A percentile compares a stretch with the other conserved stretches of the same genome.
These are phyloP conservation scores for Chloropicon primus DNA, from an alignment of 139 green algal species.

Conservation along the genomic window DNA sequence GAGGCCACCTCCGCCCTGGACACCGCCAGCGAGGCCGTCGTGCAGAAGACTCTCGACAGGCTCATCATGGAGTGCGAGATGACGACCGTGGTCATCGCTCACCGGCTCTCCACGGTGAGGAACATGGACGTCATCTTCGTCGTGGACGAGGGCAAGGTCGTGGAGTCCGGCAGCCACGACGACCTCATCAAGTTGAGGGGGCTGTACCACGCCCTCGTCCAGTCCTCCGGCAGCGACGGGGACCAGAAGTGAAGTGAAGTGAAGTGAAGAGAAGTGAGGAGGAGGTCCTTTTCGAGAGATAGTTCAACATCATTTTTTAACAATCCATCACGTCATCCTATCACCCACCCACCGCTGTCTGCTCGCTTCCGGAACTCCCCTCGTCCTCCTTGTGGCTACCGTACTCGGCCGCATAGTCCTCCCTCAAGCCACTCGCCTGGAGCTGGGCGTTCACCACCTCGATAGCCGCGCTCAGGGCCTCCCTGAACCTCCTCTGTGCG, in stretches of 20 bases:
- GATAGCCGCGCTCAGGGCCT: neutral
- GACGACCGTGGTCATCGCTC: slow-evolving; percentile 25
- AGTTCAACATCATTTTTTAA: too few relatives aligned
- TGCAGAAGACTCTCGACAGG: neutral
- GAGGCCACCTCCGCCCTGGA: slow-evolving; percentile 86
- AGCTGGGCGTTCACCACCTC: neutral
- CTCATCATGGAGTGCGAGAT: neutral
- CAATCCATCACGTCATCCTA: too few relatives aligned
- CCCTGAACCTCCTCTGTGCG: neutral
- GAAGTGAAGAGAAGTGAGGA: neutral
- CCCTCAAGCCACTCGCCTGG: neutral
- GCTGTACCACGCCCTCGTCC: neutral
- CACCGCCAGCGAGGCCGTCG: slow-evolving; percentile 43
- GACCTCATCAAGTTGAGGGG: slow-evolving; percentile 1
- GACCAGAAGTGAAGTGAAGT: neutral
- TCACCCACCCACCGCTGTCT: neutral
- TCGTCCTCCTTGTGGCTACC: neutral
- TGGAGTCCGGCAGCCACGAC: slow-evolving; percentile 15
- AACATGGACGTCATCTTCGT: slow-evolving; percentile 22
- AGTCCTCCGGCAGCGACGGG: neutral
- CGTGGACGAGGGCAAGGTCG: slow-evolving; percentile 16
- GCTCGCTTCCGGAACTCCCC: too few relatives aligned
- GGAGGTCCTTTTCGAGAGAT: neutral
- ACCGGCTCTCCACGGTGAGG: slow-evolving; percentile 20
- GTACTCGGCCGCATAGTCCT: neutral